A percentile compares a stretch with the other conserved stretches of the same genome.
Evolutionary conservation across 1,284 basidiomycete genomes (phyloP).

Genomic region (Singerocomus inundabilis): DNA sequence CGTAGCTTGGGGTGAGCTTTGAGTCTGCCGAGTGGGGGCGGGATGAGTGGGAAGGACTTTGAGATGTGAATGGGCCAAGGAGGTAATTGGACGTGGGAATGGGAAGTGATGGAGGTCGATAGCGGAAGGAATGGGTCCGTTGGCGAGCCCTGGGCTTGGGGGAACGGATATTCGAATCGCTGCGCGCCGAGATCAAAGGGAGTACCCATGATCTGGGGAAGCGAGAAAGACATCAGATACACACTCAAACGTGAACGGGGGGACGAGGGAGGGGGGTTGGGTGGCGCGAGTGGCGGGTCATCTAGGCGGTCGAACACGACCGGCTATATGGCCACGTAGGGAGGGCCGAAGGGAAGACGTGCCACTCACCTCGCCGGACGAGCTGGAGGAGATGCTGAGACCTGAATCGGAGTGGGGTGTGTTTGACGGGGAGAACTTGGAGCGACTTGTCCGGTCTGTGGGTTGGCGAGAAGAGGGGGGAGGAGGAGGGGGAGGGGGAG

Average conservation of each 20-base stretch:
- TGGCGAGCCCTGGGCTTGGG: conserved; percentile 29
- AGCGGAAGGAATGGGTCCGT: conserved; percentile 27
- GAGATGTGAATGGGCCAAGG: conserved; percentile 28
- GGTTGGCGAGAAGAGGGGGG: not conserved
- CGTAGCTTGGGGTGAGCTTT: conserved; percentile 34
- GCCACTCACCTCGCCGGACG: conserved; percentile 32
- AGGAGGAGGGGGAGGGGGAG: not conserved
- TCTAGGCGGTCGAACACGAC: conserved; percentile 17
- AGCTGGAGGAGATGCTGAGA: conserved; percentile 30
- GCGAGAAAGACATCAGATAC: conserved; percentile 13
- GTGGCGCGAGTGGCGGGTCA: conserved; percentile 10
- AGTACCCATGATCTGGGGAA: conserved; percentile 31
- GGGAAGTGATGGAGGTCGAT: conserved; percentile 20
- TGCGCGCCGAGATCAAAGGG: conserved; percentile 35
- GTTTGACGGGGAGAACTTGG: conserved; percentile 6
- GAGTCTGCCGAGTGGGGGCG: conserved; percentile 25
- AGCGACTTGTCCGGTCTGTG: not conserved
- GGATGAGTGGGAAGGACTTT: conserved; percentile 32
- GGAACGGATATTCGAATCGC: conserved; percentile 36
- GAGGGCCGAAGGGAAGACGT: not conserved
- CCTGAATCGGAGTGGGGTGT: conserved; percentile 32
- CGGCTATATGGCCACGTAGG: conserved; percentile 13
- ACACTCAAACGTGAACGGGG: not conserved
- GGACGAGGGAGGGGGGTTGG: not conserved
- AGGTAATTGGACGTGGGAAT: conserved; percentile 27